Base-by-base conservation (phyloP, 2,329 filamentous ascomycete species). In the Apiospora koreana region DNA sequence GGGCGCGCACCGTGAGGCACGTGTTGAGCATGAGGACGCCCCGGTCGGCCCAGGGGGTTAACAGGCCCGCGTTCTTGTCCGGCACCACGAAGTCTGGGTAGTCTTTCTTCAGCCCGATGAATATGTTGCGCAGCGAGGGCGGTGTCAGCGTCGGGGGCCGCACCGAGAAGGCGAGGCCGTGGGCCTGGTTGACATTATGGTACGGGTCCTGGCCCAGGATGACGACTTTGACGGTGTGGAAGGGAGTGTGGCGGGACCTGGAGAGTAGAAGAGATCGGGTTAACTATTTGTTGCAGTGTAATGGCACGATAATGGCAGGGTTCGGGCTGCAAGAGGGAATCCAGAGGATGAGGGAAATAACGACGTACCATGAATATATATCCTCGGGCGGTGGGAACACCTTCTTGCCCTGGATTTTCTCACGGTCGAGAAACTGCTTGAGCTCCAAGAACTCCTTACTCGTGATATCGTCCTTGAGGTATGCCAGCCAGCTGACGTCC, bases 201-300 rank as follows among this genome's bases (percentile, higher is more conserved):
- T 99, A 99, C 2, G 96, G 96, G 80, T 99, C 96, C 84, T 99
- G 96, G 74, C 96, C 96, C 69, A 98, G 82, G 78, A 99, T 94
- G 72, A 99, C 95, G 70, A 93, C 93, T 81, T 97, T 97, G 80
- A 98, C 95, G 18, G 87, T 92, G 83, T 92, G 85, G 76, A 99
- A 91, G 9, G 96, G 95, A 0, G 95, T 98, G 80, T 97, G 93
- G 35, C 94, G 93, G 72, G 95, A 98, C 95, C 95, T 98, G 71
- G 54, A 70, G 43, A n/a, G 50, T 21, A 43, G 41, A 41, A 48
- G 38, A 54, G 3, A 23, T 38, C 16, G 38, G 21, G 12, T 66
- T 43, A 66, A 12, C 16, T 12, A 28, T 21, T 21, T 66, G 38
- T 45, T 18, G 43, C n/a, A 10, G 12, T 28, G 46, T 23, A 18